A percentile compares a stretch with the other conserved stretches of the same genome.
These are phyloP conservation scores for Cordyceps cateniannulata DNA, from an alignment of 2,329 filamentous ascomycete species.

Conservation along the genomic window DNA sequence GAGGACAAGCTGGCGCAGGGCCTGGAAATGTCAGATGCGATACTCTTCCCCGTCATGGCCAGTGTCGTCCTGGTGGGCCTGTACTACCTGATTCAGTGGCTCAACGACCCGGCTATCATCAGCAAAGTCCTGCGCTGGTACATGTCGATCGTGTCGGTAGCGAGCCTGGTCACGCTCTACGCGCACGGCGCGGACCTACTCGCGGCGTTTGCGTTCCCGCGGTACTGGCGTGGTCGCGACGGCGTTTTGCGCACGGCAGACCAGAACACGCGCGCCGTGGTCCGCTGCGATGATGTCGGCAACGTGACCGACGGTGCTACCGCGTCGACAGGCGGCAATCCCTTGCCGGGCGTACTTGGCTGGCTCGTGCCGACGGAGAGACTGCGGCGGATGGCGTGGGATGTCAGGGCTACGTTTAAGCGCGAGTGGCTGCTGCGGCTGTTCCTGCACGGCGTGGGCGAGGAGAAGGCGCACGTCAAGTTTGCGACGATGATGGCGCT, in stretches of 20 bases:
- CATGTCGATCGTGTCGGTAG: conserved; percentile 73
- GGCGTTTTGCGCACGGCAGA: conserved; percentile 42
- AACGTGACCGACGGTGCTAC: conserved; percentile 21
- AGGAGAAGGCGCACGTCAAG: conserved; percentile 44
- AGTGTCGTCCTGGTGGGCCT: conserved; percentile 64
- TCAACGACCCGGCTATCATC: conserved; percentile 72
- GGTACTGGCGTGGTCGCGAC: conserved; percentile 49
- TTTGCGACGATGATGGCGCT: conserved; percentile 52
- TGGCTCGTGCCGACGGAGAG: conserved; percentile 27
- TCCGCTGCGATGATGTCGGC: conserved; percentile 28
- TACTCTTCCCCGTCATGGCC: conserved; percentile 77
- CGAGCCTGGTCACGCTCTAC: conserved; percentile 65
- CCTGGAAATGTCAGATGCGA: conserved; percentile 65
- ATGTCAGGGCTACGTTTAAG: conserved; percentile 41
- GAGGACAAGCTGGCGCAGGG: conserved; percentile 44
- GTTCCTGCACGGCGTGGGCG: conserved; percentile 43
- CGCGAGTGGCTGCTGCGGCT: conserved; percentile 46
- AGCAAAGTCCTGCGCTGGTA: conserved; percentile 81
- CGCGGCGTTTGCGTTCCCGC: conserved; percentile 66
- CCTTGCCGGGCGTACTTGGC: conserved; percentile 26
- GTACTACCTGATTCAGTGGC: conserved; percentile 85
- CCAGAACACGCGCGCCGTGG: conserved; percentile 32
- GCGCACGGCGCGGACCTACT: conserved; percentile 63
- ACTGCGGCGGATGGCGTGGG: conserved; percentile 34
- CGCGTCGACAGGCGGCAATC: conserved; percentile 17